phyloP scores from a whole-genome alignment of 2,329 filamentous ascomycete genomes.

The Dothiorella sarmentorum region DNA sequence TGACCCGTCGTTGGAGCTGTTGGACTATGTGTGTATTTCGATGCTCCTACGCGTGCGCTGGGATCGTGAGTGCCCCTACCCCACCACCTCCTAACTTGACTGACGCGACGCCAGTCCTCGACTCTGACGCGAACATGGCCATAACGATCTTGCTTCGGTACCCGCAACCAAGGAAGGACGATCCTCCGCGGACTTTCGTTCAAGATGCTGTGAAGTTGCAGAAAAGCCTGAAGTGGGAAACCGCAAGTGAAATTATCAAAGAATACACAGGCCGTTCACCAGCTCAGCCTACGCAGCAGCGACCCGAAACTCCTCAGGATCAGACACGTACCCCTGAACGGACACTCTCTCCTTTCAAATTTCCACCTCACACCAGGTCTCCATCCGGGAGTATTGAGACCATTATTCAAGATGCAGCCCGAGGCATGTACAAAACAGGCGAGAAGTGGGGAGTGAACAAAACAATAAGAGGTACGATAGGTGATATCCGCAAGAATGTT shows the following conservation, averaged over 20 bases:
- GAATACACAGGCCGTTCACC: slow-evolving; percentile 60
- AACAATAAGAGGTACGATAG: slow-evolving; percentile 75
- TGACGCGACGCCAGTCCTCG: slow-evolving; percentile 58
- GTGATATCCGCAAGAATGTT: slow-evolving; percentile 74
- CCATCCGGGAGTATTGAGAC: slow-evolving; percentile 57
- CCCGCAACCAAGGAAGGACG: slow-evolving; percentile 59
- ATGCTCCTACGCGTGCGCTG: slow-evolving; percentile 92
- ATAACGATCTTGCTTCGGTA: slow-evolving; percentile 82
- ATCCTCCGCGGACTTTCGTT: slow-evolving; percentile 75
- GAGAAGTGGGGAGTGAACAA: slow-evolving; percentile 78
- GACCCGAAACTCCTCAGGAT: slow-evolving; percentile 20
- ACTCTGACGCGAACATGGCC: slow-evolving; percentile 82
- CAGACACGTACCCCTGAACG: neutral
- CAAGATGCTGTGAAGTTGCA: slow-evolving; percentile 77
- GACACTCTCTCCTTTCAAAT: slow-evolving; percentile 29
- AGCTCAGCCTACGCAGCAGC: slow-evolving; percentile 29
- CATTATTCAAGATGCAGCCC: slow-evolving; percentile 72
- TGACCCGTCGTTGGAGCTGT: slow-evolving; percentile 72
- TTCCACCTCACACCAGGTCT: slow-evolving; percentile 27
- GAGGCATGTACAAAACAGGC: slow-evolving; percentile 67
- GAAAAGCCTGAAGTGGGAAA: slow-evolving; percentile 59
- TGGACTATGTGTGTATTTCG: slow-evolving; percentile 87
- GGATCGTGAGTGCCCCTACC: slow-evolving; percentile 61
- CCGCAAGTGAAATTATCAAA: slow-evolving; percentile 63
- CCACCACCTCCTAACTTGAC: neutral